Percentiles rank a stretch among this genome's conserved stretches.
Evolutionary conservation across 2,329 filamentous ascomycete species (phyloP).

Genomic region (Trichoderma sp.): DNA sequence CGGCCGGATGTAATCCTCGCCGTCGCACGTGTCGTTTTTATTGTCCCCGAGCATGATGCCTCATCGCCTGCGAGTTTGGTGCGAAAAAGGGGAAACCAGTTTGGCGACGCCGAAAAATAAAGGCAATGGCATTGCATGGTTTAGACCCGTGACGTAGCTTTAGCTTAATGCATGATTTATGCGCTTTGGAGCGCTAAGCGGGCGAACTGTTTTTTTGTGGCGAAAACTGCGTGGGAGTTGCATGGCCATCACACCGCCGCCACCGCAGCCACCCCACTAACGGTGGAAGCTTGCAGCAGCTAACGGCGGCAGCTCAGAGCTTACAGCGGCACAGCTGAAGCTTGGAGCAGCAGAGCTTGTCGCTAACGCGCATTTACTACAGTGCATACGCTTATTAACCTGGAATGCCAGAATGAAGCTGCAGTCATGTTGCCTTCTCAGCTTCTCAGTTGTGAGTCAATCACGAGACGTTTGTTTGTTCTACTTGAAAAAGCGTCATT

Average conservation of each 20-base stretch:
- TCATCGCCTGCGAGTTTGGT: conserved; percentile 19
- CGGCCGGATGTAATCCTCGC: conserved; percentile 34
- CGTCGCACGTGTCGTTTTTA: conserved; percentile 34
- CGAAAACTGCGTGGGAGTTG: neutral
- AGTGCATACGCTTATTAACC: neutral
- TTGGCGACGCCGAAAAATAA: neutral
- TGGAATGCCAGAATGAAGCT: neutral
- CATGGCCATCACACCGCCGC: conserved; percentile 19
- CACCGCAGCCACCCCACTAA: conserved; percentile 5
- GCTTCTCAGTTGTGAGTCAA: neutral
- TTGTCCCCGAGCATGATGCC: conserved; percentile 28
- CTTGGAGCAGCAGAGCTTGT: neutral
- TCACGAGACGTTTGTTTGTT: neutral
- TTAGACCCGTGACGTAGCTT: conserved; percentile 22
- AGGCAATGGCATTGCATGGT: neutral
- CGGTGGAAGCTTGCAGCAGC: neutral
- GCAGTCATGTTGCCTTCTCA: neutral
- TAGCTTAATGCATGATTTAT: conserved; percentile 22
- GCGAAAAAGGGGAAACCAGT: neutral
- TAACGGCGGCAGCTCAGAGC: neutral
- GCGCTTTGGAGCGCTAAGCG: conserved; percentile 8
- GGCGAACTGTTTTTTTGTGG: conserved; percentile 13
- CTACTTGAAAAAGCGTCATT: neutral
- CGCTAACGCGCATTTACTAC: neutral
- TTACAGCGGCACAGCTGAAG: neutral